Base-by-base conservation (phyloP, 345 rosid genomes). In the Dipteronia dyeriana region DNA sequence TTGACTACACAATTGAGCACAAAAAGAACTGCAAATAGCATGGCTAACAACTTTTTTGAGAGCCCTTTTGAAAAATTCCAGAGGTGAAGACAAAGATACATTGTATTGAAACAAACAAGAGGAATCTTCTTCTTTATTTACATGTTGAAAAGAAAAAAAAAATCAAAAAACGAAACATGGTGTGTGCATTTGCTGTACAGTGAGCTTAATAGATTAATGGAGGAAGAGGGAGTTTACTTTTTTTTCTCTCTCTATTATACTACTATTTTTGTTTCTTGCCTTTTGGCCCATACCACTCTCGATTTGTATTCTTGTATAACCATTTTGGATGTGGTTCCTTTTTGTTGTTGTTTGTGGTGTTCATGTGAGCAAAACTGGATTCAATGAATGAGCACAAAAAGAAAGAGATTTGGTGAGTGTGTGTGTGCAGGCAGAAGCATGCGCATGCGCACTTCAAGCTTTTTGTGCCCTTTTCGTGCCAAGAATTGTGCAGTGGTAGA, bases 101-200 rank as follows among this genome's bases (percentile, higher is more conserved):
- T 66, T 51, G 75, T 85, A 66, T 66, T 70, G 74, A 71, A 86
- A 88, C 85, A 89, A 80, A 82, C 76, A 79, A 82, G 75, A 70
- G 86, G 88, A 88, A 89, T 89, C 89, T 84, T 77, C 76, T 10
- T 66, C 25, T 71, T 68, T 81, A 25, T 70, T 38, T 56, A 45
- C 51, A 57, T 59, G 69, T 47, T 73, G 59, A 31, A 79, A 34
- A 34, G 1, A 34, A 5, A 34, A 0, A 34, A 34, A 34, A 34
- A 34, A 29, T 29, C 38, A 34, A 34, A 34, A 34, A 34, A 3
- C 6, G 4, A 34, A 31, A 31, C 34, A 3, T 31, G 34, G 34
- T 31, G 34, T 31, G 34, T 34, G 38, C 4, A 34, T 34, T 34
- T 34, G 38, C 6, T 34, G 38, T 34, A 34, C 38, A 34, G 38